Evolutionary conservation across 2,329 filamentous ascomycete species (phyloP).

Genomic region (Emmonsiellopsis sp.): DNA sequence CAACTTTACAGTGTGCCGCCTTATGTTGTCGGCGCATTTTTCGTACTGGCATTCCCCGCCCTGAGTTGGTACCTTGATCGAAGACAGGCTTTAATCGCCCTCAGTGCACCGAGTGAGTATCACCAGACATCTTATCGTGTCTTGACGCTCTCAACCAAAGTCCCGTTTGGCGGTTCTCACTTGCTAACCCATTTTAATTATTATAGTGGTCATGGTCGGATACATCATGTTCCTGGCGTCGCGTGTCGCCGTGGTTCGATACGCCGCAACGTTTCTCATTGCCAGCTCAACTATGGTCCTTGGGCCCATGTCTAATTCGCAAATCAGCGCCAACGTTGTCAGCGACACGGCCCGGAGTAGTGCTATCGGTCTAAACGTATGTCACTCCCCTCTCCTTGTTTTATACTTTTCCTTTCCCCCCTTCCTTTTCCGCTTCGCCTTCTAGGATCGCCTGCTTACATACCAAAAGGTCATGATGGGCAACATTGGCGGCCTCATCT

Average conservation of each 20-base stretch:
- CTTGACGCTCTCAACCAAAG: too few relatives aligned
- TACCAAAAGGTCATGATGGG: constrained; percentile 4
- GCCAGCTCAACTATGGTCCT: constrained; percentile 7
- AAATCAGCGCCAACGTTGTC: constrained; percentile 8
- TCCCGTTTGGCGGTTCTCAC: too few relatives aligned
- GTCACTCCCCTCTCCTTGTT: too few relatives aligned
- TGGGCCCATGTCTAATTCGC: constrained; percentile 6
- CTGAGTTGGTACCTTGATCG: constrained; percentile 8
- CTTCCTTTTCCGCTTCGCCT: too few relatives aligned
- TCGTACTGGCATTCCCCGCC: constrained; percentile 7
- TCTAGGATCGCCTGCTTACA: too few relatives aligned
- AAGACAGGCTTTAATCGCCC: constrained; percentile 4
- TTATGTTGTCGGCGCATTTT: constrained; percentile 7
- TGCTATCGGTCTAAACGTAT: constrained; percentile 6
- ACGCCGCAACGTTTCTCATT: constrained; percentile 9
- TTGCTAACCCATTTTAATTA: too few relatives aligned
- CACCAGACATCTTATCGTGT: too few relatives aligned
- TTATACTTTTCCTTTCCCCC: too few relatives aligned
- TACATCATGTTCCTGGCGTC: constrained; percentile 10
- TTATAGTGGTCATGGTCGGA: constrained; percentile 4
- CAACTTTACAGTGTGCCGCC: constrained; percentile 11
- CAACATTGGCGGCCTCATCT: constrained; percentile 9
- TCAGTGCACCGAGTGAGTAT: neutral
- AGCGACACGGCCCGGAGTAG: constrained; percentile 8
- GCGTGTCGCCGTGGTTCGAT: constrained; percentile 5